Base-by-base conservation (phyloP, 768 basidiomycete species). In the Fistulinella prunicolor region DNA sequence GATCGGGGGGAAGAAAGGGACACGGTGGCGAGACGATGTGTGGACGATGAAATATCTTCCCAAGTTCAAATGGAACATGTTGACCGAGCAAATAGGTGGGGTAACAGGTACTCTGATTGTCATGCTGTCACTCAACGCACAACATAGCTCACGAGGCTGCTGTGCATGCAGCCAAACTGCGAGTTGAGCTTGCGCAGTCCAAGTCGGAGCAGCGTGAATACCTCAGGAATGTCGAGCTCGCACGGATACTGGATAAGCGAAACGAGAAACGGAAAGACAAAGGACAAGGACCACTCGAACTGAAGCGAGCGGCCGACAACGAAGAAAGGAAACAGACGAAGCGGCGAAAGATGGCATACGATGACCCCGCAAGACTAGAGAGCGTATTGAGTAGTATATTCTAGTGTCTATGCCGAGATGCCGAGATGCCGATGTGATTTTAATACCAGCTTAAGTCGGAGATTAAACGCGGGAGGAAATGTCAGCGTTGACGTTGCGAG, bases 1-100 rank as follows among this genome's bases (percentile, higher is more conserved):
- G 1, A 94, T 99, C 50, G 96, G 95, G 23, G 93, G 92, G 2
- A 94, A 92, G 73, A 93, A 92, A 65, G 86, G 87, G 6, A 78
- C 82, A 3, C 76, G 91, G 49, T 97, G 92, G 90, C 76, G 91
- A 63, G 95, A 98, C 62, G 96, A 99, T 56, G 84, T 99, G 8
- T 99, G 96, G 96, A 97, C 96, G 47, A 95, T 98, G 93, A 95
- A 95, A 64, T 99, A 99, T 66, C 73, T 99, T 49, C 94, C 94
- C 9, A 88, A 83, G 61, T 99, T 98, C 77, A 96, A 94, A 61
- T 99, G 96, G 96, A 84, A 88, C 68, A 96, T 96, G 95, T 74
- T 99, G 49, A 94, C 92, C 6, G 96, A 98, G 69, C 95, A 97
- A 78, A 86, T 99, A 58, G 93, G 95, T 95, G 63, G 66, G 94